phyloP scores from a whole-genome alignment of 768 basidiomycete species.

The Kwoniella heveanensis region DNA sequence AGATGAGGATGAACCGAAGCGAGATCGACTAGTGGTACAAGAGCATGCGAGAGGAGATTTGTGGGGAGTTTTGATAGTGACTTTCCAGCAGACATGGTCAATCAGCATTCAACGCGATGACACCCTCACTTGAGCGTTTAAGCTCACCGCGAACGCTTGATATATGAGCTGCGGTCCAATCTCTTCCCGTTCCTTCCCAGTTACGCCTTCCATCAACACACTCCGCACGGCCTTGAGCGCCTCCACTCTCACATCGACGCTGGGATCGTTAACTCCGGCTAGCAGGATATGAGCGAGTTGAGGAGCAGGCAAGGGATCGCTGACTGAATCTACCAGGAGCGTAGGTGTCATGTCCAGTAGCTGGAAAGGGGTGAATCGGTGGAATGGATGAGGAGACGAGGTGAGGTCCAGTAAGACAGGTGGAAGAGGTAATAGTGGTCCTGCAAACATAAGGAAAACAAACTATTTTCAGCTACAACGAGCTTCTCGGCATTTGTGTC shows the following conservation, averaged over 20 bases:
- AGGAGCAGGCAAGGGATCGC: constrained; percentile 33
- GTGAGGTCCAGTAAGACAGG: constrained; percentile 43
- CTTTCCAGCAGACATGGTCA: too few species aligned
- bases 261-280: constrained; percentile 45
- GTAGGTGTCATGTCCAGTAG: constrained; percentile 41
- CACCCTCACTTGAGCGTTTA: too few species aligned
- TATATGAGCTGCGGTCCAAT: constrained; percentile 32
- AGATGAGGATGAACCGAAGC: constrained; percentile 38
- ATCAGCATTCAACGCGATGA: too few species aligned
- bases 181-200: constrained; percentile 35
- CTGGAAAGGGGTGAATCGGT: constrained; percentile 49
- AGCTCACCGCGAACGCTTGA: constrained; percentile 40
- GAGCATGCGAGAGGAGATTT: constrained; percentile 29
- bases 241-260: constrained; percentile 46
- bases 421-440: constrained; percentile 42
- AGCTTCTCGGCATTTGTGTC: background rate
- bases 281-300: constrained; percentile 44
- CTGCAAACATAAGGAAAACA: too few species aligned
- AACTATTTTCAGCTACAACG: too few species aligned
- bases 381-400: constrained; percentile 37
- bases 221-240: constrained; percentile 44
- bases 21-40: constrained; percentile 43
- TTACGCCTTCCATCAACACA: constrained; percentile 40
- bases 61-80: constrained; percentile 30
- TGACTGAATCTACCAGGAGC: constrained; percentile 39